Conservation (phyloP, 352 stramenopile genomes). For the Phytophthora brassicae region DNA sequence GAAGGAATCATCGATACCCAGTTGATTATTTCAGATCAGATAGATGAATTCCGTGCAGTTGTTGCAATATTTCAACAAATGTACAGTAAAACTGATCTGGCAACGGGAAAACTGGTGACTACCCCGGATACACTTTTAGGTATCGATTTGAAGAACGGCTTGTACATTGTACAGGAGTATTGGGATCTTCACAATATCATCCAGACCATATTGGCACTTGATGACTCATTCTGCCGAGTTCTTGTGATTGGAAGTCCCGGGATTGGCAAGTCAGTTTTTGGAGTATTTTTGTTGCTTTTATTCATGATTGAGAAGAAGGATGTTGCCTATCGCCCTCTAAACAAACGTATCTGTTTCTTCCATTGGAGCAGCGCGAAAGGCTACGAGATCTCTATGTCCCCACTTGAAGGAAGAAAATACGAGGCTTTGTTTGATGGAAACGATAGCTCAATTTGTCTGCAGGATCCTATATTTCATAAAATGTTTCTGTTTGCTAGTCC, state of each 20-base stretch:
- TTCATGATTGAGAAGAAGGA: constrained; percentile 25
- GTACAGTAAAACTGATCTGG: neutral
- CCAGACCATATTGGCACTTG: neutral
- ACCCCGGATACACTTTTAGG: neutral
- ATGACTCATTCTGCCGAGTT: neutral
- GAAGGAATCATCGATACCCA: neutral
- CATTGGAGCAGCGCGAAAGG: constrained; percentile 4
- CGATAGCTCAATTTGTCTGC: too few species aligned
- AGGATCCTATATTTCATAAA: too few species aligned
- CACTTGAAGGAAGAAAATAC: constrained; percentile 2
- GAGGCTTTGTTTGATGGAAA: constrained; percentile 19
- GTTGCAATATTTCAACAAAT: neutral
- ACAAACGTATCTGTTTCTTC: constrained; percentile 9
- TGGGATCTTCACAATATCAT: constrained; percentile 19
- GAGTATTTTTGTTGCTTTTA: constrained; percentile 21
- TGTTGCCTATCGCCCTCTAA: constrained; percentile 20
- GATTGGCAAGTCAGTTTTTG: constrained; percentile 28
- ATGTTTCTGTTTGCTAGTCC: constrained; percentile 36
- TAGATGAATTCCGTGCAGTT: neutral
- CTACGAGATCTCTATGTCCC: neutral
- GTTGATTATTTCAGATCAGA: too few species aligned
- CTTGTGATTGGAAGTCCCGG: constrained; percentile 22
- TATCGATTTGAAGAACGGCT: neutral
- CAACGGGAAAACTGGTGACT: neutral
- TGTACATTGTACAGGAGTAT: constrained; percentile 30